These are phyloP conservation scores for Syzygium aqueum DNA, from an alignment of 345 rosid genomes.

Conservation along the genomic window DNA sequence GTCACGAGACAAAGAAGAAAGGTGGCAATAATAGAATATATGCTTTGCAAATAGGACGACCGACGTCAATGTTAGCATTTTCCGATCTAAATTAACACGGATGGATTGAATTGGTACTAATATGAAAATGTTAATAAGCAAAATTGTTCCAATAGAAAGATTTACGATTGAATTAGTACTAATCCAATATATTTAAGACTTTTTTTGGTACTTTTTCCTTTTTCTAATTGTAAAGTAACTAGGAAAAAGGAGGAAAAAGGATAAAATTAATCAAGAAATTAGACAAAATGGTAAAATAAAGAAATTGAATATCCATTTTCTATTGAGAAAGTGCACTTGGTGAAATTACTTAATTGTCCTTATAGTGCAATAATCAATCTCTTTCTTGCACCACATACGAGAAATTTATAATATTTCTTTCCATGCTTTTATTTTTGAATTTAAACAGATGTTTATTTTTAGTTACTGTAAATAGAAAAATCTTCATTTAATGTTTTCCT, in stretches of 20 bases:
- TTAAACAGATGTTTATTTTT: no score
- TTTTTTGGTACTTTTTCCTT: no score
- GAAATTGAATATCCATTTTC: background rate
- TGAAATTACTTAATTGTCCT: background rate
- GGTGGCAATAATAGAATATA: background rate
- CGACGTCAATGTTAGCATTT: no score
- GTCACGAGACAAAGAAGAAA: background rate
- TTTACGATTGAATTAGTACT: no score
- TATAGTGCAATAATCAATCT: background rate
- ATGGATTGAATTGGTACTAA: no score
- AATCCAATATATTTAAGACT: no score
- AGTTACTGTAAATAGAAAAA: background rate
- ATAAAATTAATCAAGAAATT: background rate
- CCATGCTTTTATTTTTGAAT: no score
- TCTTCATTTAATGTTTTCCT: background rate
- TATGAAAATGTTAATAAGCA: no score
- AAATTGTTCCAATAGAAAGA: no score
- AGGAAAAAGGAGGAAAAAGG: background rate
- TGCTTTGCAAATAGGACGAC: background rate
- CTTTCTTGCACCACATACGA: background rate
- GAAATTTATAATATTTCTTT: no score
- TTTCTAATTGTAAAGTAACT: background rate
- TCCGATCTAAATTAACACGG: no score
- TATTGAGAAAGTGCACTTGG: background rate
- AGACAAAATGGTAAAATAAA: background rate